Evolutionary conservation across 2,329 filamentous ascomycete genomes (phyloP).

Genomic region (Truncatella angustata): DNA sequence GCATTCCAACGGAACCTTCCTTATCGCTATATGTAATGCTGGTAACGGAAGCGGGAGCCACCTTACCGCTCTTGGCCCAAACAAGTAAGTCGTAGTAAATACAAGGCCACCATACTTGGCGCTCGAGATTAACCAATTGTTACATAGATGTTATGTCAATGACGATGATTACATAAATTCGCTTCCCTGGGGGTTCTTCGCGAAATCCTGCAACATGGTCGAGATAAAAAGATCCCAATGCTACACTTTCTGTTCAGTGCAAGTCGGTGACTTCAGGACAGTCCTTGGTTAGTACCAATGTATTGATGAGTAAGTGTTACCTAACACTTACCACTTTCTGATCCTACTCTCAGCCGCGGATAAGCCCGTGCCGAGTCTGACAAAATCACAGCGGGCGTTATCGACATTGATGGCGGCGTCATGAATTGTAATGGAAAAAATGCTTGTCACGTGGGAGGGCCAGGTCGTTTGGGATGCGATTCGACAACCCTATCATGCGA

Average conservation of each 20-base stretch:
- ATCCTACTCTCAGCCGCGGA: too few species aligned
- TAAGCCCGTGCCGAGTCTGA: background rate
- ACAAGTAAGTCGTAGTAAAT: background rate
- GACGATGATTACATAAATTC: background rate
- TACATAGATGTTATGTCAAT: background rate
- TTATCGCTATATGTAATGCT: background rate
- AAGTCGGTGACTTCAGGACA: too few species aligned
- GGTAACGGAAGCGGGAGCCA: background rate
- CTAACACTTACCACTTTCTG: too few species aligned
- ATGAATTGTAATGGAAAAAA: background rate
- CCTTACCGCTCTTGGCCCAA: background rate
- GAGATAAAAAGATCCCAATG: background rate
- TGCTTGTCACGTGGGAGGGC: background rate
- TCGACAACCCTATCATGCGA: background rate
- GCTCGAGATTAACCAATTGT: background rate
- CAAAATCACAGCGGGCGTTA: background rate
- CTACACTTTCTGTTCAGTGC: too few species aligned
- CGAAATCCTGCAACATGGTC: background rate
- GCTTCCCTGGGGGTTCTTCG: background rate
- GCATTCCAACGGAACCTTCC: background rate
- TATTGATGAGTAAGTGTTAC: too few species aligned
- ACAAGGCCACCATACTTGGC: background rate
- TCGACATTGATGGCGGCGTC: background rate
- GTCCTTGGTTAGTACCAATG: too few species aligned
- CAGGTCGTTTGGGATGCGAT: background rate